Evolutionary conservation across 176 grass and related monocot genomes (phyloP).

Genomic region (Hordeum vulgare): MorexV3_pseudomolecules_assembly NC_058522.1:543032213-543032712

Average conservation of each 20-base stretch:
- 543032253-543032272: background rate
- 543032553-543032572: constrained; percentile 67
- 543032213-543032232: background rate
- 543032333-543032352: constrained; percentile 23
- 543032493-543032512: background rate
- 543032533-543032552: constrained; percentile 47
- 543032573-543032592: constrained; percentile 62
- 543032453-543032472: constrained; percentile 73
- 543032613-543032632: constrained; percentile 73
- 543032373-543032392: constrained; percentile 49
- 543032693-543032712: constrained; percentile 79
- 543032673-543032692: constrained; percentile 64
- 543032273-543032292: background rate
- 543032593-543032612: constrained; percentile 77
- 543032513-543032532: background rate
- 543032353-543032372: constrained; percentile 67
- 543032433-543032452: constrained; percentile 77
- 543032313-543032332: background rate
- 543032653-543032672: constrained; percentile 81
- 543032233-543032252: background rate
- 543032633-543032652: constrained; percentile 70
- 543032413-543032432: constrained; percentile 54
- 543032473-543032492: constrained; percentile 31
- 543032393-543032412: constrained; percentile 57
- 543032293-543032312: background rate